Evolutionary conservation across 2,329 filamentous ascomycete genomes (phyloP).

Genomic region (Hypoxylon sp.): DNA sequence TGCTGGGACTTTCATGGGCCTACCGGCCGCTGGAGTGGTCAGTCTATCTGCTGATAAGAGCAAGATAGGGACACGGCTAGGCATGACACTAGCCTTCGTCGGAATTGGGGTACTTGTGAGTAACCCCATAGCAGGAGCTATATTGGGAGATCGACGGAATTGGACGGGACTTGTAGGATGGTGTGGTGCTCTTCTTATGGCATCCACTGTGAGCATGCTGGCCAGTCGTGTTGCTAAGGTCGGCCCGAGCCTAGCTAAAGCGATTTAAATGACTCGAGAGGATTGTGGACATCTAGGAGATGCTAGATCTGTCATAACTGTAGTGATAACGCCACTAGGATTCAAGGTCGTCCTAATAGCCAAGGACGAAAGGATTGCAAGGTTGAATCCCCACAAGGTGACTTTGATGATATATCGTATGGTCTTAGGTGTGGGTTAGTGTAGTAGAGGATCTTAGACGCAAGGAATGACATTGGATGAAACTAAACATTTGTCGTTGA

Average conservation of each 20-base stretch:
- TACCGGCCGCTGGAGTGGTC: conserved; percentile 38
- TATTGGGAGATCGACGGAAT: conserved; percentile 30
- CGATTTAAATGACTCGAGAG: not conserved
- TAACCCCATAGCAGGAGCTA: conserved; percentile 43
- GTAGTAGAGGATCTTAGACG: not conserved
- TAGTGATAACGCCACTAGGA: too few species aligned
- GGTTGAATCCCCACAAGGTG: too few species aligned
- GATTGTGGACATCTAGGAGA: too few species aligned
- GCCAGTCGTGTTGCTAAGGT: conserved; percentile 26
- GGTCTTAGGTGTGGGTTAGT: too few species aligned
- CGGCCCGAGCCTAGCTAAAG: not conserved
- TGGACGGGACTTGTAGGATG: conserved; percentile 40
- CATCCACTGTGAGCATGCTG: conserved; percentile 28
- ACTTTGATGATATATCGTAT: too few species aligned
- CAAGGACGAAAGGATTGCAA: too few species aligned
- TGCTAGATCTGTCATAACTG: too few species aligned
- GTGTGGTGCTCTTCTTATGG: conserved; percentile 33
- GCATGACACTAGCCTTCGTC: conserved; percentile 40
- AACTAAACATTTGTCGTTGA: not conserved
- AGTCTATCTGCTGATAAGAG: conserved; percentile 37
- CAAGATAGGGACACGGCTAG: conserved; percentile 44
- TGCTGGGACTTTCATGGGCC: conserved; percentile 36
- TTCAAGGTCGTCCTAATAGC: too few species aligned
- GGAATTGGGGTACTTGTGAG: conserved; percentile 41
- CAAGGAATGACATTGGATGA: not conserved